phyloP scores from a whole-genome alignment of 75 land plant species.

The Isoetes taiwanensis region DNA sequence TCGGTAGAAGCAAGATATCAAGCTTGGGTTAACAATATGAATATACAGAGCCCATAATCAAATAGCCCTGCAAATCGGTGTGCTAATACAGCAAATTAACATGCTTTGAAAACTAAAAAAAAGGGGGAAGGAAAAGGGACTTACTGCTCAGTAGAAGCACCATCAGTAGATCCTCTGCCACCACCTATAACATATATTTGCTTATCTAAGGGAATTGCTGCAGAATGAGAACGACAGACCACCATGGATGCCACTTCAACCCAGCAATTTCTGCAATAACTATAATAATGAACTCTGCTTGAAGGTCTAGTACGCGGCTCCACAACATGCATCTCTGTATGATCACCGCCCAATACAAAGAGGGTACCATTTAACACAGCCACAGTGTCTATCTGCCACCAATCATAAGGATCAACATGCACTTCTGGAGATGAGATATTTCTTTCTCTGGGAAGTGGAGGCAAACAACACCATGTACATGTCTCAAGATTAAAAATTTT shows the following conservation, averaged over 20 bases:
- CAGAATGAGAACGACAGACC: conserved; percentile 15
- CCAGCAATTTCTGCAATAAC: conserved; percentile 13
- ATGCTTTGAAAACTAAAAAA: too few relatives aligned
- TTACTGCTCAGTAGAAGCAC: conserved; percentile 22
- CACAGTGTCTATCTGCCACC: conserved; percentile 24
- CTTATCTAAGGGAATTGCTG: conserved; percentile 10
- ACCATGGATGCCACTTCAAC: conserved; percentile 13
- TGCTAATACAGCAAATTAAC: too few relatives aligned
- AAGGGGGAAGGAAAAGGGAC: too few relatives aligned
- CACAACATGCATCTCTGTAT: background rate
- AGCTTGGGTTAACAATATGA: too few relatives aligned
- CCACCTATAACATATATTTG: conserved; percentile 14
- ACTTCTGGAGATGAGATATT: background rate
- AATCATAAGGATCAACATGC: conserved; percentile 25
- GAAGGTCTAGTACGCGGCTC: conserved; percentile 8
- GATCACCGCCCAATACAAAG: conserved; percentile 17
- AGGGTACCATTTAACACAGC: conserved; percentile 15
- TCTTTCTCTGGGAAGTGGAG: conserved; percentile 14
- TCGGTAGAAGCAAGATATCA: too few relatives aligned
- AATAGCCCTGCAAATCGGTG: too few relatives aligned
- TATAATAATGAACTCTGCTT: conserved; percentile 14
- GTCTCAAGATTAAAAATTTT: conserved; percentile 8
- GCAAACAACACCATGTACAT: conserved; percentile 15
- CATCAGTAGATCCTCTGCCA: conserved; percentile 9
- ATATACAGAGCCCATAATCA: too few relatives aligned